These are phyloP conservation scores for Jackrogersella multiformis DNA, from an alignment of 495 filamentous ascomycete genomes.

Conservation along the genomic window DNA sequence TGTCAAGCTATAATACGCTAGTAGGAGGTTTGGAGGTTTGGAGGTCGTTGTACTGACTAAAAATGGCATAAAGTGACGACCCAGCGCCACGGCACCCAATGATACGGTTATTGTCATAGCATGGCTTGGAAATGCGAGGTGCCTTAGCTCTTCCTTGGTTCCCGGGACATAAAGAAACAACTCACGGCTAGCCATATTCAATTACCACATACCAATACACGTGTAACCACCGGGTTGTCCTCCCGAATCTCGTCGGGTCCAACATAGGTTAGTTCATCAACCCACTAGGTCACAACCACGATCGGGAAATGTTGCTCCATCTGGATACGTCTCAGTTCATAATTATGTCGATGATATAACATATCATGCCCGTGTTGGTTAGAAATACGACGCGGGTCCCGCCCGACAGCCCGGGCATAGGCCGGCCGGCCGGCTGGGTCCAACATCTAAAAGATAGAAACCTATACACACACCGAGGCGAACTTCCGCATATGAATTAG, in stretches of 20 bases:
- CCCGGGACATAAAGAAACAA: slow-evolving; percentile 20
- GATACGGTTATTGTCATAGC: not conserved
- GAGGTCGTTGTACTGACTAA: slow-evolving; percentile 1
- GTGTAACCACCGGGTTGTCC: slow-evolving; percentile 6
- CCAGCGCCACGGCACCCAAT: slow-evolving; percentile 35
- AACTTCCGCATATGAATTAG: slow-evolving; percentile 27
- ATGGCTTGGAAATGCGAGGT: slow-evolving; percentile 10
- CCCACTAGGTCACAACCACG: not conserved
- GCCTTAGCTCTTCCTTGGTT: slow-evolving; percentile 2
- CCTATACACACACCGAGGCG: slow-evolving; percentile 20
- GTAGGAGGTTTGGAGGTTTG: not conserved
- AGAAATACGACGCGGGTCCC: slow-evolving; percentile 17
- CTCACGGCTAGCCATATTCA: slow-evolving; percentile 8
- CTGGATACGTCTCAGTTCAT: slow-evolving; percentile 3
- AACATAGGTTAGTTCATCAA: slow-evolving; percentile 10
- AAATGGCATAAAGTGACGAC: slow-evolving; percentile 19
- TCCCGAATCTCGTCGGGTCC: not conserved
- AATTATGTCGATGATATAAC: not conserved
- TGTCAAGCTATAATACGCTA: not conserved
- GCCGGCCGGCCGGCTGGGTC: slow-evolving; percentile 5
- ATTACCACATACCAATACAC: slow-evolving; percentile 17
- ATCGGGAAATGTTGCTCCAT: not conserved
- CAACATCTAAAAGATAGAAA: slow-evolving; percentile 11
- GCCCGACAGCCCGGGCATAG: not conserved
- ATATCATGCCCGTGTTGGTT: slow-evolving; percentile 10